phyloP scores from a whole-genome alignment of 345 rosid species.

The Lepidium aucheri region DNA sequence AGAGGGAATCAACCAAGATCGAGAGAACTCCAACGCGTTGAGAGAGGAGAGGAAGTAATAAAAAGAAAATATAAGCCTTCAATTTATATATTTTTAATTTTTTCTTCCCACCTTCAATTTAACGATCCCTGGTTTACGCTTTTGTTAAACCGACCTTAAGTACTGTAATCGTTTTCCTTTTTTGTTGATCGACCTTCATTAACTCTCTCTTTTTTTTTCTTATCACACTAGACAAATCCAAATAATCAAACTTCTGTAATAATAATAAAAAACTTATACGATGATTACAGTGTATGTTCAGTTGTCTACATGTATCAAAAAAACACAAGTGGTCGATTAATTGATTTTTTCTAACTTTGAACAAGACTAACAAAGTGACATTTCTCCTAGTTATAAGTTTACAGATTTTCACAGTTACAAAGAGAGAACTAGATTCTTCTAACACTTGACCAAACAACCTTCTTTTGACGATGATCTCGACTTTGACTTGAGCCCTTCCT shows the following conservation, averaged over 20 bases:
- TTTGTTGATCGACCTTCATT: too few relatives aligned
- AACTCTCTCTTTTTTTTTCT: too few relatives aligned
- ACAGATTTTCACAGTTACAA: not conserved
- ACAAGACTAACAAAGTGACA: conserved; percentile 37
- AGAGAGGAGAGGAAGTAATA: not conserved
- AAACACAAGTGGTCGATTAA: not conserved
- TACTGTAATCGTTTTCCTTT: too few relatives aligned
- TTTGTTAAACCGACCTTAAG: not conserved
- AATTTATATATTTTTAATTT: not conserved
- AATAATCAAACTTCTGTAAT: too few relatives aligned
- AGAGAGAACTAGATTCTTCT: conserved; percentile 33
- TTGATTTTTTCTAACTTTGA: conserved; percentile 39
- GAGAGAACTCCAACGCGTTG: not conserved
- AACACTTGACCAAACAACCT: conserved; percentile 43
- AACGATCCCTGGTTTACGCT: not conserved
- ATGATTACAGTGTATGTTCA: too few relatives aligned
- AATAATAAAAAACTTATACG: too few relatives aligned
- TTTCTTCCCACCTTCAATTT: not conserved
- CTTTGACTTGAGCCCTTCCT: conserved; percentile 49
- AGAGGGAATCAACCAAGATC: not conserved
- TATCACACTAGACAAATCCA: too few relatives aligned
- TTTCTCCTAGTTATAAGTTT: not conserved
- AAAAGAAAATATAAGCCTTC: not conserved
- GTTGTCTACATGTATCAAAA: not conserved
- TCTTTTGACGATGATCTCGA: conserved; percentile 37